These are phyloP conservation scores for Sarcodon aspratus DNA, from an alignment of 768 basidiomycete species.

Conservation along the genomic window DNA sequence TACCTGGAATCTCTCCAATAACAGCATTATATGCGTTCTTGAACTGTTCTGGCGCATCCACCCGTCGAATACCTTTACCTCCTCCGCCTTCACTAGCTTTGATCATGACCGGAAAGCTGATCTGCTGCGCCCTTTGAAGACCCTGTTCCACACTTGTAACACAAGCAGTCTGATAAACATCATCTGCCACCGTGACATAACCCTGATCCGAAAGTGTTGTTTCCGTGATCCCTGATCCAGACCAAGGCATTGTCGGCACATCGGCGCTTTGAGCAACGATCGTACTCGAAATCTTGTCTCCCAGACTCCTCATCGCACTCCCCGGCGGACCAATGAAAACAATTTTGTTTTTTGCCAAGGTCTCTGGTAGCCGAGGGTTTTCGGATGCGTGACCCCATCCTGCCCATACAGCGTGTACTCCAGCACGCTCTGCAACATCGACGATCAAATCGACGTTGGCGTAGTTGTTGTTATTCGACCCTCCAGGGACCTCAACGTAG, in stretches of 20 bases:
- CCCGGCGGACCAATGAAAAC: constrained; percentile 99
- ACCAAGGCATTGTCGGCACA: constrained; percentile 99
- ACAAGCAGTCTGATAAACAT: constrained; percentile 82
- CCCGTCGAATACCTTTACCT: constrained; percentile 97
- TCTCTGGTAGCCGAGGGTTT: constrained; percentile 93
- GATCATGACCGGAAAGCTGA: constrained; percentile 98
- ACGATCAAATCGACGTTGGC: constrained; percentile 99
- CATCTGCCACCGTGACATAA: constrained; percentile 90
- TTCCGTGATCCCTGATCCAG: constrained; percentile 86
- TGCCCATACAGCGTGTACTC: constrained; percentile 99
- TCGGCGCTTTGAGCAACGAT: constrained; percentile 96
- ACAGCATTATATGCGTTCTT: constrained; percentile 94
- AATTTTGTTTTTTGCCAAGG: constrained; percentile 86
- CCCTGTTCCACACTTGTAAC: constrained; percentile 85
- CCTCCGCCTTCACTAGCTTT: constrained; percentile 99
- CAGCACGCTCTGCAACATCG: constrained; percentile 93
- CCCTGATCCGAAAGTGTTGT: constrained; percentile 78
- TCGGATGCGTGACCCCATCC: constrained; percentile 99
- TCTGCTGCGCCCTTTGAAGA: constrained; percentile 67
- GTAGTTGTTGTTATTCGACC: constrained; percentile 98
- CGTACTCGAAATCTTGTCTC: constrained; percentile 99
- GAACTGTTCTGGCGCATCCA: constrained; percentile 77
- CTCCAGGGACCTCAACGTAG: constrained; percentile 97
- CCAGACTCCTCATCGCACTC: constrained; percentile 96
- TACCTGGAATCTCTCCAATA: constrained; percentile 92